These are phyloP conservation scores for Trebouxia sp. DNA, from an alignment of 139 green algal species.

Conservation along the genomic window DNA sequence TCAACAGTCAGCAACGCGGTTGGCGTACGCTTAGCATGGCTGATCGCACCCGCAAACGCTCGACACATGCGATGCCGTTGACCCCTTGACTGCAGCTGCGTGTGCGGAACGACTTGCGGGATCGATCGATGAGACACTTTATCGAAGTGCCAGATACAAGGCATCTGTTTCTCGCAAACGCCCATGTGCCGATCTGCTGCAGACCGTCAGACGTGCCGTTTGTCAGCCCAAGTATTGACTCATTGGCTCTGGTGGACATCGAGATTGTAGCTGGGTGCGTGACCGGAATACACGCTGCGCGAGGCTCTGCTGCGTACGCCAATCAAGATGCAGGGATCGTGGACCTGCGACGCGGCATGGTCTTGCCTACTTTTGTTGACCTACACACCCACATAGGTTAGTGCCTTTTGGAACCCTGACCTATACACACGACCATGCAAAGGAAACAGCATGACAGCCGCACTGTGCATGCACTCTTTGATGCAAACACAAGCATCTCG, in stretches of 20 bases:
- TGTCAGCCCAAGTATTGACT: slow-evolving; percentile 38
- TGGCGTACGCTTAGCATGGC: not conserved
- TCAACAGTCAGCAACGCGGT: no score
- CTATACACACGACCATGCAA: not conserved
- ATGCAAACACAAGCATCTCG: not conserved
- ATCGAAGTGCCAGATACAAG: not conserved
- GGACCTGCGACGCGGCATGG: slow-evolving; percentile 39
- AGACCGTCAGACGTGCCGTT: not conserved
- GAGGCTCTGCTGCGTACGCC: not conserved
- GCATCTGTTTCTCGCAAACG: not conserved
- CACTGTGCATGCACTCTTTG: not conserved
- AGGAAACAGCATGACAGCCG: not conserved
- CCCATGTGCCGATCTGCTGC: not conserved
- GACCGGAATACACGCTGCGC: slow-evolving; percentile 13
- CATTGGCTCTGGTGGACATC: slow-evolving; percentile 46
- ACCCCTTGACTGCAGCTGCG: not conserved
- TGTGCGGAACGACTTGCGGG: not conserved
- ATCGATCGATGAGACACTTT: not conserved
- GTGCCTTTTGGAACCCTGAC: not conserved
- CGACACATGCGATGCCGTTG: not conserved
- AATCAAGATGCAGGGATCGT: slow-evolving; percentile 17
- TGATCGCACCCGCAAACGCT: not conserved
- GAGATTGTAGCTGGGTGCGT: slow-evolving; percentile 39
- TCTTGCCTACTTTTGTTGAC: slow-evolving; percentile 67
- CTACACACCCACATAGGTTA: slow-evolving; percentile 78